These are phyloP conservation scores for Boletellus sp. DNA, from an alignment of 1,284 basidiomycete genomes.

Conservation along the genomic window DNA sequence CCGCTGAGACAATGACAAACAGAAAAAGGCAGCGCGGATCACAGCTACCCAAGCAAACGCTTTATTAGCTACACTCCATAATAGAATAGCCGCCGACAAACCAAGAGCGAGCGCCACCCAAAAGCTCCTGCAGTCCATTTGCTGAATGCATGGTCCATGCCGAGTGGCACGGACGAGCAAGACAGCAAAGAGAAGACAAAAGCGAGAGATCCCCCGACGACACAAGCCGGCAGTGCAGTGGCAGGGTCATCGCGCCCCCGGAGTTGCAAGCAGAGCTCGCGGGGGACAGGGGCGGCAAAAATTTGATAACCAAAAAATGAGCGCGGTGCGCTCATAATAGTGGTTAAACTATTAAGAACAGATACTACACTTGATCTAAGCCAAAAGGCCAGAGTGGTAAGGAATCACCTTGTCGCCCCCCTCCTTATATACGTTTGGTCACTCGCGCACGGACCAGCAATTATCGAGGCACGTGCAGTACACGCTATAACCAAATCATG, in stretches of 20 bases:
- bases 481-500: too few relatives aligned
- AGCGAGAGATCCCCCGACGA: conserved; percentile 28
- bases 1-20: too few relatives aligned
- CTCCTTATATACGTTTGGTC: conserved; percentile 11
- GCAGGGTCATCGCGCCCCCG: conserved; percentile 33
- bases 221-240: conserved; percentile 30
- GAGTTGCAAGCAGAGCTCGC: conserved; percentile 37
- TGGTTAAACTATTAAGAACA: conserved; percentile 36
- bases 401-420: background rate
- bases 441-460: conserved; percentile 18
- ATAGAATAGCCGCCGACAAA: too few relatives aligned
- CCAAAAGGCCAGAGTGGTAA: conserved; percentile 28
- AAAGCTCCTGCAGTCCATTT: conserved; percentile 4
- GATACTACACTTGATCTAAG: conserved; percentile 95
- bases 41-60: too few relatives aligned
- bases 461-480: background rate
- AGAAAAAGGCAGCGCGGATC: too few relatives aligned
- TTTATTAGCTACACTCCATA: too few relatives aligned
- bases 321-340: conserved; percentile 35
- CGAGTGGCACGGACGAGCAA: conserved; percentile 2
- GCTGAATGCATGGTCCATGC: background rate
- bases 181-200: conserved; percentile 21
- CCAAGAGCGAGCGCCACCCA: too few relatives aligned
- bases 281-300: conserved; percentile 30
- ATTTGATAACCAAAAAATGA: conserved; percentile 35